Conservation (phyloP, 2,329 filamentous ascomycete genomes). For the Diaporthe aspalathi region DNA sequence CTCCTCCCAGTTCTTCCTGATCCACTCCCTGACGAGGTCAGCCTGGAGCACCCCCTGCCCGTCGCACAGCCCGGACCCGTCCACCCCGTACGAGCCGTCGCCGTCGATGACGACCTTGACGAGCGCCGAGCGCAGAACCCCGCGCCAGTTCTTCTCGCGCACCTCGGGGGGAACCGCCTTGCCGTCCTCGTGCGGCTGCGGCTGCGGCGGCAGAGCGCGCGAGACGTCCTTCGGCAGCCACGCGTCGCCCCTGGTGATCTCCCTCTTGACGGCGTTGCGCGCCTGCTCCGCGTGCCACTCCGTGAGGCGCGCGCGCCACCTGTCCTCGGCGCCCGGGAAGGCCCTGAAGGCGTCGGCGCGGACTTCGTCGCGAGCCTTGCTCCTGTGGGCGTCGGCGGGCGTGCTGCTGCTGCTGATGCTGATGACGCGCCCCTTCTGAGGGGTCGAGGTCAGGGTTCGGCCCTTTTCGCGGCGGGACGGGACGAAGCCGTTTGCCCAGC, state of each 20-base stretch:
- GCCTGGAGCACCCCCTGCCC: slow-evolving; percentile 57
- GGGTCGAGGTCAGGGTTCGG: slow-evolving; percentile 45
- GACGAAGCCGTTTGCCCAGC: slow-evolving; percentile 74
- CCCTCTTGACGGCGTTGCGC: slow-evolving; percentile 33
- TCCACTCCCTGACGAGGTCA: slow-evolving; percentile 55
- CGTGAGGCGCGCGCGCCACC: slow-evolving; percentile 57
- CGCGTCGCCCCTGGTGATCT: slow-evolving; percentile 50
- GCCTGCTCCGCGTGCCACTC: slow-evolving; percentile 57
- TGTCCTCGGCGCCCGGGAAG: slow-evolving; percentile 57
- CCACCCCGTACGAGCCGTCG: slow-evolving; percentile 53
- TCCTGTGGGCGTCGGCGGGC: too few species aligned
- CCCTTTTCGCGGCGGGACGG: slow-evolving; percentile 59
- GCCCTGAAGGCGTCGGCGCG: slow-evolving; percentile 62
- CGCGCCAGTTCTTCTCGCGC: slow-evolving; percentile 47
- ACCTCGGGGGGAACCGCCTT: background rate
- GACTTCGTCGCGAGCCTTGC: slow-evolving; percentile 59
- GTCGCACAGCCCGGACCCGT: slow-evolving; percentile 45
- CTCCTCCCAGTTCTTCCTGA: slow-evolving; percentile 51
- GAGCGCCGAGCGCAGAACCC: slow-evolving; percentile 55
- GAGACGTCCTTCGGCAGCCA: slow-evolving; percentile 55
- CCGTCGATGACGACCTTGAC: slow-evolving; percentile 62
- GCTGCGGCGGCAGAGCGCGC: slow-evolving; percentile 50
- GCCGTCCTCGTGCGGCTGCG: slow-evolving; percentile 36
- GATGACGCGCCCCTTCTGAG: background rate
- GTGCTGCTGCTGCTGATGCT: too few species aligned